Percentiles rank a stretch among this genome's conserved stretches.
These are phyloP conservation scores for Eucalyptus pauciflora DNA, from an alignment of 345 rosid species.

Conservation along the genomic window DNA sequence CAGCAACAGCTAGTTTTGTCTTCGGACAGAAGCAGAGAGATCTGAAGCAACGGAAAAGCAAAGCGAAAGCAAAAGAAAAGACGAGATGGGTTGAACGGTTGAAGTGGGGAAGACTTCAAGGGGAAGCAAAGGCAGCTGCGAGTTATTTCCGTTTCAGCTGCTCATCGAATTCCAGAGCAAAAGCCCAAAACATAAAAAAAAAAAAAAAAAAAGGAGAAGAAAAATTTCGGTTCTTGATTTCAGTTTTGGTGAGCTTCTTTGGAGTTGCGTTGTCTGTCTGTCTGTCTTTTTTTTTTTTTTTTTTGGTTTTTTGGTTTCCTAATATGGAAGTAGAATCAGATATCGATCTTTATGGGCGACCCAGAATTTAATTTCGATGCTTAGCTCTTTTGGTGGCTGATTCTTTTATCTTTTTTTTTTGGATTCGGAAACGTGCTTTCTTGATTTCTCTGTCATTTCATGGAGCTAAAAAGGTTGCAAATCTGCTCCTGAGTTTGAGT, in stretches of 20 bases:
- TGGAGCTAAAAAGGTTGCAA: neutral
- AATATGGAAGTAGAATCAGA: neutral
- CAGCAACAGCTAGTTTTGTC: neutral
- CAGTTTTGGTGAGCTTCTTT: neutral
- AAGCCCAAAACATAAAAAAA: no score
- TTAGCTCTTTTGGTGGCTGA: neutral
- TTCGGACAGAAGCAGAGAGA: neutral
- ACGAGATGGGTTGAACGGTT: slow-evolving; percentile 1
- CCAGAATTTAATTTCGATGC: neutral
- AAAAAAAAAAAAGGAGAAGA: no score
- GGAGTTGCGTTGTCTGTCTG: neutral
- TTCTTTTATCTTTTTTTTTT: neutral
- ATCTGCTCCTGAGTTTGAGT: neutral
- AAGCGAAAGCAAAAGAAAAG: neutral
- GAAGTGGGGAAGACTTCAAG: neutral
- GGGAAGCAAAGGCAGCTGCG: neutral
- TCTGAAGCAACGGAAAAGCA: neutral
- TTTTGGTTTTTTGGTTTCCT: neutral
- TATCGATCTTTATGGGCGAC: neutral
- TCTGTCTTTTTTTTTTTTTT: no score
- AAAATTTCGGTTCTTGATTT: neutral
- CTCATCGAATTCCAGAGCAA: neutral
- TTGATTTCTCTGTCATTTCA: neutral
- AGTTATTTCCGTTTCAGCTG: neutral
- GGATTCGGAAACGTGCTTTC: neutral